Conservation (phyloP, 441 rosid species). For the Adansonia madagascariensis region DNA sequence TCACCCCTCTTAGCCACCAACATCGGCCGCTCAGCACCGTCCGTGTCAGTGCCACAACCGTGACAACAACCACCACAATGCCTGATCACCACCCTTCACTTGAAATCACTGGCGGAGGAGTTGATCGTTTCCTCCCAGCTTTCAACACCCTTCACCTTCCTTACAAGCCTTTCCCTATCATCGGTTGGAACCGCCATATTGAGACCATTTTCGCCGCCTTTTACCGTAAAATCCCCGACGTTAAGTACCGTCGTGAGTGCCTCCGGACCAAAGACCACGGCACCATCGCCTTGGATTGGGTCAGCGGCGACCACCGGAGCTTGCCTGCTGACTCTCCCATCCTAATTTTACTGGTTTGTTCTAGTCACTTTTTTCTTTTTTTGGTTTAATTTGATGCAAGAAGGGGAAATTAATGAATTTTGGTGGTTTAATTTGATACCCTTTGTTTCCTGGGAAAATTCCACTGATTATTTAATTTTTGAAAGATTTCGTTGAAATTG, state of each 20-base stretch:
- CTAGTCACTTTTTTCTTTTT: too few relatives aligned
- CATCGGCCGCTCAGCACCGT: background rate
- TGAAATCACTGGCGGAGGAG: slow-evolving; percentile 70
- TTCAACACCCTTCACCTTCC: slow-evolving; percentile 50
- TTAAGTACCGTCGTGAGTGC: slow-evolving; percentile 69
- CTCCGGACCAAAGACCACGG: slow-evolving; percentile 71
- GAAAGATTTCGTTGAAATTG: background rate
- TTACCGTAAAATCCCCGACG: slow-evolving; percentile 55
- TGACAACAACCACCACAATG: slow-evolving; percentile 24
- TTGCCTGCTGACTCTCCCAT: slow-evolving; percentile 61
- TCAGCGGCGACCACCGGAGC: slow-evolving; percentile 57
- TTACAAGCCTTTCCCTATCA: slow-evolving; percentile 58
- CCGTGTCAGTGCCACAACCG: slow-evolving; percentile 24
- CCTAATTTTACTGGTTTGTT: slow-evolving; percentile 68
- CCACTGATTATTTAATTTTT: background rate
- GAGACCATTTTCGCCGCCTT: slow-evolving; percentile 87
- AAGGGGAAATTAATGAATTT: background rate
- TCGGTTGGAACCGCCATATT: slow-evolving; percentile 70
- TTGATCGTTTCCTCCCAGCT: slow-evolving; percentile 57
- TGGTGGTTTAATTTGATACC: background rate
- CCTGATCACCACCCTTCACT: slow-evolving; percentile 50
- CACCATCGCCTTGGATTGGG: slow-evolving; percentile 85
- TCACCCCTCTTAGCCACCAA: slow-evolving; percentile 15
- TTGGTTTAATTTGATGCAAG: background rate
- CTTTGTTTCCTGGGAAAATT: background rate